Evolutionary conservation across 2,329 filamentous ascomycete genomes (phyloP).

Genomic region (Botryotinia narcissicola): DNA sequence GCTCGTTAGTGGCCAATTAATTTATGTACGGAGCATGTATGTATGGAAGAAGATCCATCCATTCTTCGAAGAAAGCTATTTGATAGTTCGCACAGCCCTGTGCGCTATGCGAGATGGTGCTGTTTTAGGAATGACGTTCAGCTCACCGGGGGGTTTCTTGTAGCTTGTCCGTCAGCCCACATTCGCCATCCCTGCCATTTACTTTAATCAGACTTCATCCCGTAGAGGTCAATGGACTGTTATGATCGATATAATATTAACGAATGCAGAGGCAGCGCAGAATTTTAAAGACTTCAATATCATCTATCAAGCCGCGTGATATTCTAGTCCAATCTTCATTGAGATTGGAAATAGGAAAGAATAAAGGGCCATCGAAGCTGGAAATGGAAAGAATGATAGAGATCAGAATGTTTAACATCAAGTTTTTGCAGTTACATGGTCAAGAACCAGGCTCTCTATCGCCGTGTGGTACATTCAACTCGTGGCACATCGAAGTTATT

Average conservation of each 20-base stretch:
- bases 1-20: background rate
- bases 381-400: background rate
- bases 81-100: background rate
- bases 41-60: background rate
- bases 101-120: background rate
- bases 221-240: background rate
- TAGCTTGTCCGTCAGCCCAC: background rate
- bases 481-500: background rate
- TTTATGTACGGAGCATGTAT: background rate
- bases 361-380: background rate
- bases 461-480: background rate
- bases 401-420: background rate
- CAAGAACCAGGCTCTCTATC: background rate
- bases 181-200: background rate
- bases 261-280: background rate
- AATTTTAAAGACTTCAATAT: background rate
- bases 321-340: background rate
- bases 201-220: conserved; percentile 12
- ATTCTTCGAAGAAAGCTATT: background rate
- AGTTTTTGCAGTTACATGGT: background rate
- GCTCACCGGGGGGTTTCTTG: background rate
- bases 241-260: background rate
- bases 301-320: background rate
- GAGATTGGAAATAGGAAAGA: background rate
- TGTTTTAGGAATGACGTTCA: conserved; percentile 2